Evolutionary conservation across 805 yeast genomes (phyloP), one percentile per base, ranked within the genome.

Genomic region (Nadsonia fulvescens): DNA sequence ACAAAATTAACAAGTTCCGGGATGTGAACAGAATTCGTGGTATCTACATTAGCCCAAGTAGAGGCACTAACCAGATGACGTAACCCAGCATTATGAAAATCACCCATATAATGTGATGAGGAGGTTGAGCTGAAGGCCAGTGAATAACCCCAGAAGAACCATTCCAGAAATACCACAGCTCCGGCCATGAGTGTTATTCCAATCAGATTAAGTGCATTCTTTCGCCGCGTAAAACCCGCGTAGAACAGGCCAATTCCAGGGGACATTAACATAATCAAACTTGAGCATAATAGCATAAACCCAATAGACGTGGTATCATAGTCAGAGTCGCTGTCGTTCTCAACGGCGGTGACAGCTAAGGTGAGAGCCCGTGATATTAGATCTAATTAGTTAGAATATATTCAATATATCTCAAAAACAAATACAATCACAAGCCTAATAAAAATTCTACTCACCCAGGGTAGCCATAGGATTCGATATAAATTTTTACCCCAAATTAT

Each of bases 121-220:
- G 62, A 48, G n/a, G n/a, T n/a, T n/a, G n/a, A n/a, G n/a, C n/a
- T n/a, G n/a, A 86, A 86, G 11, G 81, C 73, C 31, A 89, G 62
- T 8, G 95, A 78, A 53, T 77, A 86, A 35, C 96, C 98, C 94
- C 95, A 82, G 59, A 82, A 83, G 54, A 82, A 89, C 96, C 98
- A 86, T 51, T 89, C 94, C 66, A 89, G 81, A 2, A 76, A 54
- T 5, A 82, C 70, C 16, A 86, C 57, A 38, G 89, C 71, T 12
- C 70, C 70, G 12, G 91, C 81, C 77, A 81, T 82, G 46, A 89
- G 56, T 5, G 93, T 73, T 13, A 93, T 89, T 95, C 95, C 89
- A 27, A 89, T 56, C 27, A 89, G 59, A 5, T 95, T 78, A 29
- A 89, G 57, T n/a, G 95, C 93, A 43, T 89, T 95, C 52, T 83